Evolutionary conservation across 768 basidiomycete genomes (phyloP), one percentile per base, ranked within the genome.

Genomic region (Pleurotus tuber-regium): DNA sequence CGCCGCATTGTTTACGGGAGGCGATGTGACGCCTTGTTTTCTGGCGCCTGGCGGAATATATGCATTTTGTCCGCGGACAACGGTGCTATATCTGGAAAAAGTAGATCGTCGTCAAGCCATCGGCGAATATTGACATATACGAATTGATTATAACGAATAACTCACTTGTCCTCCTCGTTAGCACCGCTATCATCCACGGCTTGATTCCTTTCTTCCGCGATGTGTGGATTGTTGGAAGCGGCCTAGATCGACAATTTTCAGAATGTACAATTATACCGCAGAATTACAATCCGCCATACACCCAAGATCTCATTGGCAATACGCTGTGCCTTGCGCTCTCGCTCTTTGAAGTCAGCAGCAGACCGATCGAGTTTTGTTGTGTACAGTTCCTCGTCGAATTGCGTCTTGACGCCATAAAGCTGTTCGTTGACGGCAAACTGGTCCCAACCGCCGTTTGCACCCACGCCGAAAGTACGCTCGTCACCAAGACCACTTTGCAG

Each of bases 111-210:
- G 33, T 51, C 29, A 36, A 38, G n/a, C 35, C 35, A 38, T 16
- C 35, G 21, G n/a, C 8, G 21, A 52, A 26, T 16, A 33, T 23
- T 31, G 26, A 38, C 40, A 19, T 19, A 48, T 35, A 35, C 31
- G n/a, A n/a, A 52, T 43, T 60, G 53, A 44, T 48, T 43, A 54
- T 38, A 43, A 57, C 31, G 58, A 19, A 19, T 41, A 19, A 63
- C 82, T 61, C 56, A 98, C 96, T 92, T 95, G 73, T 98, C 96
- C 69, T 99, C 97, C 72, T 99, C 97, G 64, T 95, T 93, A 52
- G 75, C 66, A 33, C 84, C 86, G 53, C 79, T 86, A 57, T 89
- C 87, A 63, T 91, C 87, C 14, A 81, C 68, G 28, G 65, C 61
- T 53, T 81, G 59, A 48, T 77, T 74, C 63, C 97, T 83, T 70